These are phyloP conservation scores for Debaryomyces sp. DNA, from an alignment of 1,139 yeast genomes.

Conservation along the genomic window DNA sequence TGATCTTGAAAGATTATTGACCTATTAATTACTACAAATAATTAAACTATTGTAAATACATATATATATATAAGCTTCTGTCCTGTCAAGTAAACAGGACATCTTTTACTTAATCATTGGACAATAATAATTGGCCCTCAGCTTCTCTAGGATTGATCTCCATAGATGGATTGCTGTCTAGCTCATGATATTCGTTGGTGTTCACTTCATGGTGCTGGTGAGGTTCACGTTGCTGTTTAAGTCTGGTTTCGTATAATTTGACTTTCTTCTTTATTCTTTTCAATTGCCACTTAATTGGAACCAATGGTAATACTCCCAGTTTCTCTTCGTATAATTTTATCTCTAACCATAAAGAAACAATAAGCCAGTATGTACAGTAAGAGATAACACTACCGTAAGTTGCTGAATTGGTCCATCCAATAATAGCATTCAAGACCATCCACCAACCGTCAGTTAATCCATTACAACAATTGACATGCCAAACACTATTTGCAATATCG, in stretches of 20 bases:
- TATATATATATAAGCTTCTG: not conserved
- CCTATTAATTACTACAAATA: not conserved
- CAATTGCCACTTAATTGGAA: conserved; percentile 65
- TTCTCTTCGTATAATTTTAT: conserved; percentile 61
- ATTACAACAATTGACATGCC: conserved; percentile 98
- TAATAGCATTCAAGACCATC: conserved; percentile 88
- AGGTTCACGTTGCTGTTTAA: conserved; percentile 7
- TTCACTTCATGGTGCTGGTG: not conserved
- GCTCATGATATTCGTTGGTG: conserved; percentile 12
- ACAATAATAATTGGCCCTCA: conserved; percentile 13
- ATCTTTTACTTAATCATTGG: not conserved
- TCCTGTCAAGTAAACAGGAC: not conserved
- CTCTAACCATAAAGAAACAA: conserved; percentile 56
- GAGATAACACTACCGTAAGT: conserved; percentile 89
- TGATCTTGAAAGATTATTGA: not conserved
- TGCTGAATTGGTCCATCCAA: conserved; percentile 97
- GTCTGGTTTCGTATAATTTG: conserved; percentile 23
- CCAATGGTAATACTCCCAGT: conserved; percentile 57
- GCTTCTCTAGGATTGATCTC: conserved; percentile 13
- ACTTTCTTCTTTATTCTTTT: conserved; percentile 56
- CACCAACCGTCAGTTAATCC: conserved; percentile 90
- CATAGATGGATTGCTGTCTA: conserved; percentile 14
- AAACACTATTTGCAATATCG: conserved; percentile 73
- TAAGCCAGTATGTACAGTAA: conserved; percentile 76
- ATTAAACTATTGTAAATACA: not conserved